phyloP scores from a whole-genome alignment of 768 basidiomycete genomes.

The Phallus indusiatus region DNA sequence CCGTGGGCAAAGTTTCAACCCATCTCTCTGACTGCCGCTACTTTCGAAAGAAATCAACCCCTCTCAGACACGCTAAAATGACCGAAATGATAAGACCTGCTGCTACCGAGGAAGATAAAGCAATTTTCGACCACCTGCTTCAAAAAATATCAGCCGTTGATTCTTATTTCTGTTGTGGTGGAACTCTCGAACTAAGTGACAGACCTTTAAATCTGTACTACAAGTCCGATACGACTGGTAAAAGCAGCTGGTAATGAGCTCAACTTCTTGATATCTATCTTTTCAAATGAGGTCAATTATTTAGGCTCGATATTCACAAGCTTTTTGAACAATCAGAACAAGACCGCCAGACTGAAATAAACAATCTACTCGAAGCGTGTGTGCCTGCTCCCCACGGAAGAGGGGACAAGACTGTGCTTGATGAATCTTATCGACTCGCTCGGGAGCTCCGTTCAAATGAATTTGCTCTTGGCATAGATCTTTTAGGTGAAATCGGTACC shows the following conservation, averaged over 20 bases:
- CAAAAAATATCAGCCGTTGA: background rate
- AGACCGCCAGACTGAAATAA: background rate
- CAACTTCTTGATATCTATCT: too few species aligned
- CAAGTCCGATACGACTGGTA: too few species aligned
- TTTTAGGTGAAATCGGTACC: slow-evolving; percentile 16
- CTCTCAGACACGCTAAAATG: too few species aligned
- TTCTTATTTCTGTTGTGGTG: slow-evolving; percentile 2
- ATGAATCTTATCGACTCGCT: slow-evolving; percentile 37
- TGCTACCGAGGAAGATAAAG: background rate
- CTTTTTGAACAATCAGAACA: background rate
- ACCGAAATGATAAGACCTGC: too few species aligned
- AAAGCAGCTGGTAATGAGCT: too few species aligned
- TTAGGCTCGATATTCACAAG: background rate
- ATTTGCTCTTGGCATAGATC: slow-evolving; percentile 28
- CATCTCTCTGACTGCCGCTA: too few species aligned
- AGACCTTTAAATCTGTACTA: background rate
- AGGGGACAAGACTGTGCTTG: slow-evolving; percentile 28
- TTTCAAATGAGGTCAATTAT: too few species aligned
- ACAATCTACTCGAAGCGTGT: slow-evolving; percentile 25
- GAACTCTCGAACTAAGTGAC: background rate
- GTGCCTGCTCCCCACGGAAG: slow-evolving; percentile 33
- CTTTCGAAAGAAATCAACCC: too few species aligned
- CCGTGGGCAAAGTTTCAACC: too few species aligned
- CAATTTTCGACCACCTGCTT: background rate
- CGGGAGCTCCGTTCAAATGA: slow-evolving; percentile 30